Base-by-base conservation (phyloP, 495 filamentous ascomycete species). In the Collariella sp. region DNA sequence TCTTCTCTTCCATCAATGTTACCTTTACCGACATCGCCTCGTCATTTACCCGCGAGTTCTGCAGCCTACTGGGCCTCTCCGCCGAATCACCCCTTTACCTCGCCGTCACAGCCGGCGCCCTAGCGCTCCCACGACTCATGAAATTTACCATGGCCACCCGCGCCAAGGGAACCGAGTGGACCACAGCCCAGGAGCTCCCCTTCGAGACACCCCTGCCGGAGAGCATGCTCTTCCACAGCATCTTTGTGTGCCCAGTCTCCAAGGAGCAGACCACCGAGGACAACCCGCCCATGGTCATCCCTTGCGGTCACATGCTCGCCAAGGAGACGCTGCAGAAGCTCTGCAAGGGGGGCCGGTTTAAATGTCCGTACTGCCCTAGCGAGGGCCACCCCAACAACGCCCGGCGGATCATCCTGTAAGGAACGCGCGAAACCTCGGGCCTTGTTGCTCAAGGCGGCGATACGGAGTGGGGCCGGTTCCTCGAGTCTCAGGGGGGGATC, bases 271-370 rank as follows among this genome's bases (percentile, higher is more conserved):
- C 87, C 0, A 97, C 91, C 0, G 93, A 96, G 61, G 67, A 74
- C 16, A 99, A 97, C 67, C 91, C 93, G 16, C 93, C 93, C 1
- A 93, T 96, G 86, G 95, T 96, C 82, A 85, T 99, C 69, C 90
- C 90, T 3, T 99, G 93, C 62, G 93, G 93, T 7, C 93, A 99
- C 67, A 91, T 97, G 26, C 83, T 99, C 50, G 87, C 88, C 16
- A 79, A 84, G 51, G 91, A 96, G 69, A 87, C 83, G 6, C 70
- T 99, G 44, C 78, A 81, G 54, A 78, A 80, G 50, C 67, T 95
- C 35, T 84, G 83, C 46, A 96, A 93, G 72, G 85, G 87, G 0
- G 79, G 70, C 33, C 70, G 84, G 45, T 88, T 95, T 74, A 99
- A 97, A 67, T 99, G 93, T 60, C 94, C 93, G 0, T 99, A 99